A percentile compares a stretch with the other conserved stretches of the same genome.
phyloP scores from a whole-genome alignment of 1,139 yeast species.

The Pichia sp. region DNA sequence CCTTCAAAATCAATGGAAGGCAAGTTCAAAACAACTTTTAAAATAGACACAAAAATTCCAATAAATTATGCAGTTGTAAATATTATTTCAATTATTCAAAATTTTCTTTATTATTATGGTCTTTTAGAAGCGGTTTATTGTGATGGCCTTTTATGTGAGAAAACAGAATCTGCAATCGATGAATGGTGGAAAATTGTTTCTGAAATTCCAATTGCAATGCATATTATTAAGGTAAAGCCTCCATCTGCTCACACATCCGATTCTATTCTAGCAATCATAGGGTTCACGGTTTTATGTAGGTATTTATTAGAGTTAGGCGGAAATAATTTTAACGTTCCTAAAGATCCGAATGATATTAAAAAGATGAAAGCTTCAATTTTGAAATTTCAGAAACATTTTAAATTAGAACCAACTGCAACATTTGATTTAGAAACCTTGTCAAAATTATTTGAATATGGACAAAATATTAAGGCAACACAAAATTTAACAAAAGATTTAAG shows the following conservation, averaged over 20 bases:
- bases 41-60: slow-evolving; percentile 47
- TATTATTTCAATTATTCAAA: slow-evolving; percentile 66
- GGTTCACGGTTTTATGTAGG: slow-evolving; percentile 61
- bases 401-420: slow-evolving; percentile 18
- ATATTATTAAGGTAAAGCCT: slow-evolving; percentile 36
- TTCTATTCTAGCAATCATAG: slow-evolving; percentile 45
- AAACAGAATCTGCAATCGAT: slow-evolving; percentile 63
- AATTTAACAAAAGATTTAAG: slow-evolving; percentile 29
- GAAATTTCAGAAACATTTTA: slow-evolving; percentile 58
- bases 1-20: slow-evolving; percentile 78
- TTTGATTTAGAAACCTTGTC: slow-evolving; percentile 24
- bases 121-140: slow-evolving; percentile 61
- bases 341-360: slow-evolving; percentile 79
- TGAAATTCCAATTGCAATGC: slow-evolving; percentile 38
- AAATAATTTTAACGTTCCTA: slow-evolving; percentile 66
- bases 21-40: slow-evolving; percentile 73
- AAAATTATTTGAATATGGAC: slow-evolving; percentile 22
- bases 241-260: slow-evolving; percentile 22
- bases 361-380: slow-evolving; percentile 55
- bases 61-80: slow-evolving; percentile 67
- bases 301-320: slow-evolving; percentile 59
- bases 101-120: slow-evolving; percentile 70
- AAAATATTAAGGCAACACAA: slow-evolving; percentile 22
- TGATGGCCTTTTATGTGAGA: slow-evolving; percentile 78
- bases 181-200: slow-evolving; percentile 75